phyloP scores from a whole-genome alignment of 2,329 filamentous ascomycete genomes.

The Nemania diffusa region DNA sequence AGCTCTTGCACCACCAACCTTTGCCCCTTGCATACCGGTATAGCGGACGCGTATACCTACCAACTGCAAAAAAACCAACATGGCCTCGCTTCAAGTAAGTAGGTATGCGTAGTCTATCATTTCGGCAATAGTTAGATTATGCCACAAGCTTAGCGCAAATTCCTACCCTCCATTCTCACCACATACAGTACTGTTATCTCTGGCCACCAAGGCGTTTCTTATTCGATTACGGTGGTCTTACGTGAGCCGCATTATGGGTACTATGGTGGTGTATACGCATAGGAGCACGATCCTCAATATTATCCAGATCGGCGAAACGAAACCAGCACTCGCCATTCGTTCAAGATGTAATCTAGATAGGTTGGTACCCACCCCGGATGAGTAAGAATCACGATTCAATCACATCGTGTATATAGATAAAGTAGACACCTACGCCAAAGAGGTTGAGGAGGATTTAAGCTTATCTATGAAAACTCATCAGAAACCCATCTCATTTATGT shows the following conservation, averaged over 20 bases:
- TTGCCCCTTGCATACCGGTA: too few relatives aligned
- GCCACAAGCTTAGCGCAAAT: conserved; percentile 11
- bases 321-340: not conserved
- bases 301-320: not conserved
- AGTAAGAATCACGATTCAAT: not conserved
- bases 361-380: not conserved
- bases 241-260: not conserved
- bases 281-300: not conserved
- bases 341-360: not conserved
- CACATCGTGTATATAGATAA: not conserved
- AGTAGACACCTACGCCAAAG: not conserved
- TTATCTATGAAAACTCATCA: not conserved
- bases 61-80: too few relatives aligned
- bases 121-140: not conserved
- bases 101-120: not conserved
- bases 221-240: not conserved
- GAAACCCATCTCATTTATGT: not conserved
- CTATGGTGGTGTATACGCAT: not conserved
- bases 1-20: not conserved
- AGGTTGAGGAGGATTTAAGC: not conserved
- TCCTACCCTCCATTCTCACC: conserved; percentile 4
- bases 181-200: too few relatives aligned
- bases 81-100: not conserved
- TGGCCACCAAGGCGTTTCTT: too few relatives aligned
- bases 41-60: too few relatives aligned